Base-by-base conservation (phyloP, 331 rosid genomes). In the Acacia concinna region DNA sequence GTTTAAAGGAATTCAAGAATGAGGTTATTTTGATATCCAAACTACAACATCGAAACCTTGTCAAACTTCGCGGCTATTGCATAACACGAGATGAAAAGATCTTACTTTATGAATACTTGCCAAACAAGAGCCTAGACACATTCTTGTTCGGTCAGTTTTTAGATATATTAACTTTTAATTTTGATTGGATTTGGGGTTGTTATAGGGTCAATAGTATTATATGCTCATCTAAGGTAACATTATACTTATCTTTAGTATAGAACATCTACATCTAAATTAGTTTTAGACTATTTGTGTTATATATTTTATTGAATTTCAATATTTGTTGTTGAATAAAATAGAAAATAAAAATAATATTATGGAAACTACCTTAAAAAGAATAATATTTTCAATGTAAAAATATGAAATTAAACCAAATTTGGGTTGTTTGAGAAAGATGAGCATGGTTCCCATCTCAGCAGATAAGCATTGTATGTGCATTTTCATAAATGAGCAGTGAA, bases 1-100 rank as follows among this genome's bases (percentile, higher is more conserved):
- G 86, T 68, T 63, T 71, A 35, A 57, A 71, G 34, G 83, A 79
- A 71, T 79, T 79, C 34, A 79, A 62, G 27, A 79, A 79, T 25
- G 83, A 79, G 54, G 73, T 79, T 32, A 56, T 79, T 20, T 63
- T 79, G 56, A 71, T 62, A 30, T 75, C 86, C 35, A 83, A 83
- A 83, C 83, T 78, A 31, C 80, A 83, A 1, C 86, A 83, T 67
- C 73, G 80, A 3, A 83, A 78, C 37, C 82, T 83, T 25, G 86
- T 83, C 52, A 78, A 71, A 59, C 73, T 83, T 43, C 34, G 73
- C 14, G 83, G 83, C 34, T 83, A 83, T 57, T 78, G 86, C 75
- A 52, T 83, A 17, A 73, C 38, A 27, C 73, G 80, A 83, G 83
- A 78, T 2, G 80, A 83, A 35, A 83, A 78, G 37, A 78, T 78